Evolutionary conservation across 2,329 filamentous ascomycete species (phyloP), one percentile per base, ranked within the genome.

Genomic region (Golovinomyces cichoracearum): DNA sequence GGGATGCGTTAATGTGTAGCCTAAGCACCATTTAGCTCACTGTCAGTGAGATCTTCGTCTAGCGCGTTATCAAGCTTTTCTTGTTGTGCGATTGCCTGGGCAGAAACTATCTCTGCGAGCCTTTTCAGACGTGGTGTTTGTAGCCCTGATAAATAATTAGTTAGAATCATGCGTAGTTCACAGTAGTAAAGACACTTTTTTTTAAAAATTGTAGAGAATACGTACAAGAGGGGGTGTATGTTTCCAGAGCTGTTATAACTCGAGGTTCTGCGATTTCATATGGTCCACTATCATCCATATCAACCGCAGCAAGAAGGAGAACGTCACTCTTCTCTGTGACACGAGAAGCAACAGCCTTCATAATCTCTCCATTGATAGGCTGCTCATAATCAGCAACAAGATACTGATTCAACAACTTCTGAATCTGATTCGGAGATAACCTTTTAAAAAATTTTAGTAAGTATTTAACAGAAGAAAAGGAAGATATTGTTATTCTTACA

Each of bases 261-360:
- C 90, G 76, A 25, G 90, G 90, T 64, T 98, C 90, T 13, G 90
- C 90, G 63, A 98, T 98, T 65, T 95, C 90, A 61, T 98, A 98
- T 23, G 88, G 90, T 22, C 90, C 90, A 57, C 84, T 93, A 66
- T 98, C 90, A 60, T 98, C 90, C 86, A 98, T 94, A 63, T 98
- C 90, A 51, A 98, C 86, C 45, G 90, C 85, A 50, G 88, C 81
- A 44, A 98, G 71, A 50, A 98, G 75, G 48, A 98, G 72, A 2
- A 95, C 86, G 58, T 95, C 90, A 58, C 85, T 92, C 77, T 98
- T 98, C 68, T 98, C 90, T 1, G 88, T 95, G 44, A 98, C 90
- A 48, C 86, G 75, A 35, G 85, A 93, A 6, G 92, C 90, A 48
- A 98, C 92, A 6, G 90, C 90, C 68, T 98, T 98, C 90, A 98